Conservation (phyloP, 768 basidiomycete species). For the Heimioporus sp. region DNA sequence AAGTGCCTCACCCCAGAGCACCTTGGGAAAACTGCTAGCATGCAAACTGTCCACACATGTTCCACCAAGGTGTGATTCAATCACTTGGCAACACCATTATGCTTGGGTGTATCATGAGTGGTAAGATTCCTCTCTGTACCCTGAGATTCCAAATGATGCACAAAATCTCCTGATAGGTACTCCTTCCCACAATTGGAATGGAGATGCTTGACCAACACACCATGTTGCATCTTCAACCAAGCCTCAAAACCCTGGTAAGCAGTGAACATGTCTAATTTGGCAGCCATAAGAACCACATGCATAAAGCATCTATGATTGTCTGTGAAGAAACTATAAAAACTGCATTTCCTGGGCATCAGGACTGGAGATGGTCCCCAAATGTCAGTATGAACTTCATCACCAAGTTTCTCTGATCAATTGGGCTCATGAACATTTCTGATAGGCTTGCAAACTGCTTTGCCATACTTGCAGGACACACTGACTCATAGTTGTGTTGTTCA, state of each 20-base stretch:
- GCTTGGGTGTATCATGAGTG: not conserved
- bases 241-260: not conserved
- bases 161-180: not conserved
- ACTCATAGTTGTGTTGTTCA: constrained; percentile 12
- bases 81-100: not conserved
- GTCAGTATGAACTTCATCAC: constrained; percentile 39
- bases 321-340: constrained; percentile 27
- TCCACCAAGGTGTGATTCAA: not conserved
- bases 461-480: constrained; percentile 45
- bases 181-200: not conserved
- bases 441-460: constrained; percentile 37
- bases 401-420: constrained; percentile 22
- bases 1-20: not conserved
- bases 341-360: constrained; percentile 14
- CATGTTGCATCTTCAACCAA: not conserved
- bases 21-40: not conserved
- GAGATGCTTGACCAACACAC: not conserved
- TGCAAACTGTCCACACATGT: not conserved
- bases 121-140: not conserved
- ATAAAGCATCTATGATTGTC: constrained; percentile 24
- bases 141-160: not conserved
- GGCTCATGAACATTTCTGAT: constrained; percentile 19
- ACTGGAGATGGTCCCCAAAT: constrained; percentile 45
- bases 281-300: constrained; percentile 20
- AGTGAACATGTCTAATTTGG: not conserved